phyloP scores from a whole-genome alignment of 2,329 filamentous ascomycete genomes.

The Fusarium metavorans region DNA sequence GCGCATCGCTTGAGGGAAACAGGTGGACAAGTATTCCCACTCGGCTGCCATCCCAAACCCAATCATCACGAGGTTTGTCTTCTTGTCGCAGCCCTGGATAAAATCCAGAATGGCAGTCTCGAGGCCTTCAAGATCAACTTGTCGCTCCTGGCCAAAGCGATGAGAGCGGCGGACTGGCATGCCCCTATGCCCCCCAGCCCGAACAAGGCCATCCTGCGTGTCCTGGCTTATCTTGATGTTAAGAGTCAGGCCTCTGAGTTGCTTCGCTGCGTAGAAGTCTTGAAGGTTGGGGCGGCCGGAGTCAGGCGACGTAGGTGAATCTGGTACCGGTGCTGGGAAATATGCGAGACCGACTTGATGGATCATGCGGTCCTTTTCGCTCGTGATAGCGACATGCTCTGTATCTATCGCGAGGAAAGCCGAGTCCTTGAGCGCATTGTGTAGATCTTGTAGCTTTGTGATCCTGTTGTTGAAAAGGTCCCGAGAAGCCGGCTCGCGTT shows the following conservation, averaged over 20 bases:
- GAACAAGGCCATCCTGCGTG: not conserved
- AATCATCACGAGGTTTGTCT: not conserved
- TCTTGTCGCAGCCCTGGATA: not conserved
- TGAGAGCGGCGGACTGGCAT: conserved; percentile 18
- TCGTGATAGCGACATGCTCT: conserved; percentile 22
- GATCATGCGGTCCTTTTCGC: conserved; percentile 24
- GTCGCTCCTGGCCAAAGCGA: conserved; percentile 23
- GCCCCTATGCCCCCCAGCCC: not conserved
- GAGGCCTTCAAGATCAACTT: not conserved
- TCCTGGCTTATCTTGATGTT: conserved; percentile 1
- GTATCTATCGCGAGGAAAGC: conserved; percentile 22
- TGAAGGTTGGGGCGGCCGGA: not conserved
- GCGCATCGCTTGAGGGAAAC: conserved; percentile 9
- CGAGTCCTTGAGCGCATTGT: conserved; percentile 1
- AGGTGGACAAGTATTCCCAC: conserved; percentile 18
- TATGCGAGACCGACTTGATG: conserved; percentile 33
- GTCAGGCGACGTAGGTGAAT: not conserved
- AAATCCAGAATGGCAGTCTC: conserved; percentile 11
- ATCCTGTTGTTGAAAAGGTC: conserved; percentile 18
- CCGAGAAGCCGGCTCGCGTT: not conserved
- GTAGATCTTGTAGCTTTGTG: conserved; percentile 1
- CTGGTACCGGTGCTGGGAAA: not conserved
- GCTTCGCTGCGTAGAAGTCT: conserved; percentile 4
- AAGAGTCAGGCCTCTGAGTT: conserved; percentile 11
- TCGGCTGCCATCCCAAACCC: conserved; percentile 28